Evolutionary conservation across 2,329 filamentous ascomycete species (phyloP).

Genomic region (Cladophialophora carrionii): DNA sequence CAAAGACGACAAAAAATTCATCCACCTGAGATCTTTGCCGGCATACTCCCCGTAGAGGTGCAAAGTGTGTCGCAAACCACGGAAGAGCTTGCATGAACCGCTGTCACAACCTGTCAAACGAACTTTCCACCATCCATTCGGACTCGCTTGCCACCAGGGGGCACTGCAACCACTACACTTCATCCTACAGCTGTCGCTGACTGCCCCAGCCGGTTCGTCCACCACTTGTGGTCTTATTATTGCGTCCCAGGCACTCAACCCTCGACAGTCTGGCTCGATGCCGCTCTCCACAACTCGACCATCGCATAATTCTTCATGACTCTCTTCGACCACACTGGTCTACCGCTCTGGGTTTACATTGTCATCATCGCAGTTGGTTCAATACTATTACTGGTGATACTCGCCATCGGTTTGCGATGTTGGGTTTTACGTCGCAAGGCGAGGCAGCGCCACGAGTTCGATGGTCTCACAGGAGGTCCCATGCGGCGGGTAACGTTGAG

Average conservation of each 20-base stretch:
- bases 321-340: constrained; percentile 32
- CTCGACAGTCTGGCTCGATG: constrained; percentile 23
- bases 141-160: background rate
- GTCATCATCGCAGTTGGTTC: constrained; percentile 37
- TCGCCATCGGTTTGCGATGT: constrained; percentile 29
- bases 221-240: background rate
- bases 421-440: constrained; percentile 27
- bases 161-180: background rate
- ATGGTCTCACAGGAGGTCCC: constrained; percentile 31
- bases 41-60: background rate
- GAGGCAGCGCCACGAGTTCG: constrained; percentile 20
- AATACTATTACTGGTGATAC: constrained; percentile 27
- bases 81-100: background rate
- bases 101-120: constrained; percentile 3
- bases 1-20: background rate
- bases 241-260: background rate
- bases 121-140: background rate
- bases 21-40: background rate
- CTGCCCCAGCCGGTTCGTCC: background rate
- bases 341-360: constrained; percentile 38
- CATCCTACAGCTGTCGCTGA: background rate
- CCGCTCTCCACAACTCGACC: constrained; percentile 10
- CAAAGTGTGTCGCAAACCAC: background rate
- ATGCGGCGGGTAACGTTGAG: constrained; percentile 37
- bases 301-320: constrained; percentile 33